phyloP scores from a whole-genome alignment of 1,284 basidiomycete species.

The Anthracocystis panici-leucophaei region DNA sequence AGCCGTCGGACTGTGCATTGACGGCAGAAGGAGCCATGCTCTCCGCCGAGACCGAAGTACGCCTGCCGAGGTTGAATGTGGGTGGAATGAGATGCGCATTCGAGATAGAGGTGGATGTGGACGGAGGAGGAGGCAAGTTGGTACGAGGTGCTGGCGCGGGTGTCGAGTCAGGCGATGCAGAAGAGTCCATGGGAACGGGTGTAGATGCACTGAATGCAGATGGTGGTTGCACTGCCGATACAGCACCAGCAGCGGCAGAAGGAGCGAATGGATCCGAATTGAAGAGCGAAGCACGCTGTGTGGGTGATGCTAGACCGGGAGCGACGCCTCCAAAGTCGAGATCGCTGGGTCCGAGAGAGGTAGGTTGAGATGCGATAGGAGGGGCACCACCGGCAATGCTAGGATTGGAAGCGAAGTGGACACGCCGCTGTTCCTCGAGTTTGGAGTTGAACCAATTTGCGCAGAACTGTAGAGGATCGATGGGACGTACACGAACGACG shows the following conservation, averaged over 20 bases:
- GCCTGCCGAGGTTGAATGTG: conserved; percentile 83
- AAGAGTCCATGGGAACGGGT: conserved; percentile 27
- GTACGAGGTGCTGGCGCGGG: conserved; percentile 12
- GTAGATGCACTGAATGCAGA: conserved; percentile 11
- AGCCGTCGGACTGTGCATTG: conserved; percentile 26
- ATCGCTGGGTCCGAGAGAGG: conserved; percentile 29
- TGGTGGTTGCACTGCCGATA: neutral
- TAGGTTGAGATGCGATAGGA: conserved; percentile 47
- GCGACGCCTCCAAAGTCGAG: conserved; percentile 22
- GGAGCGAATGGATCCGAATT: conserved; percentile 34
- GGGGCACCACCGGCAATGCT: conserved; percentile 16
- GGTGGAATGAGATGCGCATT: conserved; percentile 69
- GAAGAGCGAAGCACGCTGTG: conserved; percentile 46
- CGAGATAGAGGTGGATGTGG: conserved; percentile 3
- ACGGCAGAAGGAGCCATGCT: conserved; percentile 79
- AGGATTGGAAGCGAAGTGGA: conserved; percentile 72
- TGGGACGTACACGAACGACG: conserved; percentile 83
- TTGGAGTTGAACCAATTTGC: conserved; percentile 93
- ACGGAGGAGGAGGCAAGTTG: conserved; percentile 20
- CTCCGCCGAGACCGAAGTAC: conserved; percentile 96
- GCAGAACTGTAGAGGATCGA: conserved; percentile 91
- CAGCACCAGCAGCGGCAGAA: conserved; percentile 1
- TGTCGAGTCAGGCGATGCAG: conserved; percentile 23
- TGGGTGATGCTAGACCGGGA: conserved; percentile 43
- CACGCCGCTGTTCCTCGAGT: conserved; percentile 83